These are phyloP conservation scores for Candida jianshihensis DNA, from an alignment of 805 yeast genomes.

Conservation along the genomic window DNA sequence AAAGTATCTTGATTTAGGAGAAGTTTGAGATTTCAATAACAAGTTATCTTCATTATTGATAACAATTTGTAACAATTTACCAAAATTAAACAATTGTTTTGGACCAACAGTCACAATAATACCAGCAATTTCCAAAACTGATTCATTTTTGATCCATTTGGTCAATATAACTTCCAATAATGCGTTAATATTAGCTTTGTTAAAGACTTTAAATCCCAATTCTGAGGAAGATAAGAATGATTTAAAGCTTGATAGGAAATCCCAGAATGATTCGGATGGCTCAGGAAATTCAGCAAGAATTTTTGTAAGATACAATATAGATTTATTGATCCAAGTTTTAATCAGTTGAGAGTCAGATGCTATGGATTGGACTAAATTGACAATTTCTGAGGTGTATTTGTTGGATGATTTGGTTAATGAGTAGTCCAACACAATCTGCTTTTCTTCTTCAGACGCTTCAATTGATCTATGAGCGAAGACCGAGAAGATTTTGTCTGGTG, in stretches of 20 bases:
- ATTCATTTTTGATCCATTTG: constrained; percentile 37
- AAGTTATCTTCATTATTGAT: constrained; percentile 42
- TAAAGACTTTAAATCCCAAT: neutral
- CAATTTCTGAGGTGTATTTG: constrained; percentile 26
- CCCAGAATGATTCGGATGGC: constrained; percentile 22
- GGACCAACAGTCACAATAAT: constrained; percentile 32
- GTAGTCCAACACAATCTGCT: constrained; percentile 19
- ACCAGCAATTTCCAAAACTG: constrained; percentile 39
- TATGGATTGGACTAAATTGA: constrained; percentile 17
- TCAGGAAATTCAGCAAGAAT: constrained; percentile 45
- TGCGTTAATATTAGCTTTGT: constrained; percentile 45
- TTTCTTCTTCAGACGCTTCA: constrained; percentile 18
- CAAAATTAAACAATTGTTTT: constrained; percentile 32
- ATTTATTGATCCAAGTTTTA: constrained; percentile 48
- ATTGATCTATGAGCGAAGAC: constrained; percentile 15
- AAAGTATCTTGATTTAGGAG: constrained; percentile 29
- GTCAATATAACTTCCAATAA: constrained; percentile 58
- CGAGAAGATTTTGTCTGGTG: constrained; percentile 22
- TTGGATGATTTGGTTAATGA: constrained; percentile 20
- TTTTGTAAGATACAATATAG: constrained; percentile 55
- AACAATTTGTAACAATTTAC: constrained; percentile 56
- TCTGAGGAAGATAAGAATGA: constrained; percentile 18
- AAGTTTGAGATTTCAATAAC: constrained; percentile 21
- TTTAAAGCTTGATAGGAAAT: constrained; percentile 28
- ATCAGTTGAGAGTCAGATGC: constrained; percentile 16